phyloP scores from a whole-genome alignment of 139 green algal species.

The Picochlorum sp. region DNA sequence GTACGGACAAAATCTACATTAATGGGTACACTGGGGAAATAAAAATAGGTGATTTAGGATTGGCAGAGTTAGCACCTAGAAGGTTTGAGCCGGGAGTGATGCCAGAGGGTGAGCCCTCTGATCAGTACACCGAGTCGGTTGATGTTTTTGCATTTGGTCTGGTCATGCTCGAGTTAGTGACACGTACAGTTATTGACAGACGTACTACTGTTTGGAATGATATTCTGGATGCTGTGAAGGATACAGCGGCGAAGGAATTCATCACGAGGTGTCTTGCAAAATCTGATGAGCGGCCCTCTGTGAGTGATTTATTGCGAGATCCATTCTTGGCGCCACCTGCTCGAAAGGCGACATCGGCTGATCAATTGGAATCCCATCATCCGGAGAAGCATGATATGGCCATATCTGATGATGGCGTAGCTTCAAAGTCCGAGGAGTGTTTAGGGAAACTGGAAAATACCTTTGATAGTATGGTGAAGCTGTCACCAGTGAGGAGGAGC shows the following conservation, averaged over 20 bases:
- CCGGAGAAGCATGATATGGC: too few species aligned
- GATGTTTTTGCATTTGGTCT: constrained; percentile 98
- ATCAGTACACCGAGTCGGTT: constrained; percentile 48
- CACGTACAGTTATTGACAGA: constrained; percentile 62
- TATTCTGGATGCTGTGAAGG: constrained; percentile 53
- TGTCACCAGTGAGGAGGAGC: background rate
- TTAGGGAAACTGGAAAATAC: background rate
- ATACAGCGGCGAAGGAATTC: constrained; percentile 62
- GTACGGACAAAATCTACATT: constrained; percentile 77
- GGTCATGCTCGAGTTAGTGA: constrained; percentile 94
- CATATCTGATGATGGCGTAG: background rate
- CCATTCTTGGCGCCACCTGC: constrained; percentile 48
- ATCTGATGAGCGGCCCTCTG: constrained; percentile 48
- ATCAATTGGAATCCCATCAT: background rate
- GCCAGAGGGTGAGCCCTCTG: constrained; percentile 27
- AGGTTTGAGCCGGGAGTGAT: constrained; percentile 44
- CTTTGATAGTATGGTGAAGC: background rate
- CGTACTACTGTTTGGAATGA: constrained; percentile 26
- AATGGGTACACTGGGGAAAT: constrained; percentile 86
- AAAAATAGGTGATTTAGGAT: constrained; percentile 89
- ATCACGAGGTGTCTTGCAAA: constrained; percentile 70
- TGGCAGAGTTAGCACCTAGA: constrained; percentile 72
- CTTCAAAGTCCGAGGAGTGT: background rate
- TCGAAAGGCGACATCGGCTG: background rate
- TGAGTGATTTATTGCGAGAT: constrained; percentile 75